Evolutionary conservation across 1,139 yeast species (phyloP), one percentile per base, ranked within the genome.

Genomic region (Suhomyces wounanorum): DNA sequence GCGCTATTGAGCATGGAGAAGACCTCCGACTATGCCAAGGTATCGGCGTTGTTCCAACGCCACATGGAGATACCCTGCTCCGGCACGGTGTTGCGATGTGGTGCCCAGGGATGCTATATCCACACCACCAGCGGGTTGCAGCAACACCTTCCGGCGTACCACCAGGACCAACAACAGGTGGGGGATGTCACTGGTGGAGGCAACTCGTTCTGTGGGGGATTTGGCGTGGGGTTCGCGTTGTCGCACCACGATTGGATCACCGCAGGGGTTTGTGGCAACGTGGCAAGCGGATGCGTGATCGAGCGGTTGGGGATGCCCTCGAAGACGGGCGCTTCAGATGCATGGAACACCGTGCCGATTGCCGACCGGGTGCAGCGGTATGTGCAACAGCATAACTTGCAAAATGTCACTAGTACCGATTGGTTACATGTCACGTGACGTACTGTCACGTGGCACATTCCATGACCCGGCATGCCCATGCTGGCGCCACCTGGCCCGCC

Each of bases 121-220:
- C 33, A 57, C 40, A 58, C 60, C 16, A 46, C 52, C 5, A 53
- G 45, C 16, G 54, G 52, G 11, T 47, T 56, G 43, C 49, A 61
- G 6, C 53, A 59, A 11, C 75, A 84, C 81, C 77, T 83, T 30
- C 94, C 95, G 0, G 91, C 97, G 0, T 92, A 86, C 63, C 96
- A 89, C 62, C 68, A 66, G 43, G 72, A 66, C 52, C 79, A 73
- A 53, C 56, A 60, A 2, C 67, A 69, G 35, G 94, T 91, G 1
- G 70, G 83, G 2, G 98, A 92, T 65, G 96, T 96, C 0, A 92
- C 97, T 0, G 98, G 98, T 0, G 97, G 96, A 3, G 98, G 98
- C 0, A 92, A 92, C 64, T 77, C 95, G 0, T 91, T 87, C 65
- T 82, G 94, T 52, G 97, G 97, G 0, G 96, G 87, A 0, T 83